Evolutionary conservation across 1,284 basidiomycete species (phyloP).

Genomic region (Afroboletus lepidellus): DNA sequence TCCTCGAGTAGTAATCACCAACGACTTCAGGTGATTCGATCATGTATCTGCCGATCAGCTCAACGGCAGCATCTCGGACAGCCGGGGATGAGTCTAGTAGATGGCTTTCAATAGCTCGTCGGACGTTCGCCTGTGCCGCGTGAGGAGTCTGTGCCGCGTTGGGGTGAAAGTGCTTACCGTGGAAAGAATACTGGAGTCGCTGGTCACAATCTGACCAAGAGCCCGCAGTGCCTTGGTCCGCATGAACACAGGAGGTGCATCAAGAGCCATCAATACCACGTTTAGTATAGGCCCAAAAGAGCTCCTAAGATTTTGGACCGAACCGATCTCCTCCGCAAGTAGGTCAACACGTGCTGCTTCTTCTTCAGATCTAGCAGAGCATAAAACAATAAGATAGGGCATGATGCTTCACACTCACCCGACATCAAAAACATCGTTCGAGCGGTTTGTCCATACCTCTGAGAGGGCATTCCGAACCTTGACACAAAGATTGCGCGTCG

Average conservation of each 20-base stretch:
- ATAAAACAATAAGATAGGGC: constrained; percentile 6
- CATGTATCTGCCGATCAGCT: constrained; percentile 94
- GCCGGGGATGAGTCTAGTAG: constrained; percentile 88
- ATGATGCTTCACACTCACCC: constrained; percentile 48
- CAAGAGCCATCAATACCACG: constrained; percentile 73
- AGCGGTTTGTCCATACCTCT: constrained; percentile 65
- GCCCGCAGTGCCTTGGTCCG: constrained; percentile 89
- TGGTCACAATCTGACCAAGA: constrained; percentile 80
- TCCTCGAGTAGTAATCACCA: constrained; percentile 80
- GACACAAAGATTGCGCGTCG: constrained; percentile 47
- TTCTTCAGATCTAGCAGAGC: constrained; percentile 54
- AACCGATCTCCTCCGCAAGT: constrained; percentile 73
- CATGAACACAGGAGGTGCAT: constrained; percentile 81
- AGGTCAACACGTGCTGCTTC: constrained; percentile 64
- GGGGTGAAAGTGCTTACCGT: constrained; percentile 47
- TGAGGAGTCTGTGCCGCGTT: constrained; percentile 4
- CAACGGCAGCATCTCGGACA: constrained; percentile 94
- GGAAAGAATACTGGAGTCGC: constrained; percentile 80
- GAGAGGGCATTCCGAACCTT: constrained; percentile 60
- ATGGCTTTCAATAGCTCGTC: constrained; percentile 83
- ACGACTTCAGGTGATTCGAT: constrained; percentile 84
- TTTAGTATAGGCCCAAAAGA: constrained; percentile 81
- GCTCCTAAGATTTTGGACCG: constrained; percentile 67
- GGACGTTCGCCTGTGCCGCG: constrained; percentile 60
- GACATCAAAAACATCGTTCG: constrained; percentile 70